These are phyloP conservation scores for Triadica sebifera DNA, from an alignment of 345 rosid genomes.

Conservation along the genomic window DNA sequence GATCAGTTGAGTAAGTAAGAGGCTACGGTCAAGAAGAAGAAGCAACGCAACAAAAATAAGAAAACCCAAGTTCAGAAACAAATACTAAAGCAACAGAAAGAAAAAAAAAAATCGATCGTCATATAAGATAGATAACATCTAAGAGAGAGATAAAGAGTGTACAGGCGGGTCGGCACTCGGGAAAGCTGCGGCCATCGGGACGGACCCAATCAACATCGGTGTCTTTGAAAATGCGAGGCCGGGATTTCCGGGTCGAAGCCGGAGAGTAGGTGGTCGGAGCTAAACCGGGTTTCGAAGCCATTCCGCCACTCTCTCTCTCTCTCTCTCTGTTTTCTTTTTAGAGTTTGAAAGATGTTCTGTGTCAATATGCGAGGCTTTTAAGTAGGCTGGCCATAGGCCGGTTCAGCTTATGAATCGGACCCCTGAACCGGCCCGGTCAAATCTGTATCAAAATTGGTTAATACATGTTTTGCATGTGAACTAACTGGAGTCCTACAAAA, in stretches of 20 bases:
- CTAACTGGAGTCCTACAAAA: too few relatives aligned
- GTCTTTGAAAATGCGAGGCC: slow-evolving; percentile 43
- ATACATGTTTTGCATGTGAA: too few relatives aligned
- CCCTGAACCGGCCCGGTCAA: too few relatives aligned
- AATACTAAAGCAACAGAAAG: not conserved
- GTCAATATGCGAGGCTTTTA: too few relatives aligned
- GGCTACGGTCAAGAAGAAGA: not conserved
- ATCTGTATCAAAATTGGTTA: too few relatives aligned
- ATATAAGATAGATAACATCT: not conserved
- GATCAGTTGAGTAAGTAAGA: not conserved
- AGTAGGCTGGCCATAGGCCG: too few relatives aligned
- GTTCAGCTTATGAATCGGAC: too few relatives aligned
- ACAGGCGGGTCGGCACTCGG: slow-evolving; percentile 95
- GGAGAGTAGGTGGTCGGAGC: slow-evolving; percentile 61
- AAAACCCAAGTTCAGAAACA: not conserved
- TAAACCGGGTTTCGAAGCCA: slow-evolving; percentile 52
- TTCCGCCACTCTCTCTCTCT: too few relatives aligned
- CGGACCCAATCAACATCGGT: slow-evolving; percentile 79
- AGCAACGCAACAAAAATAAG: not conserved
- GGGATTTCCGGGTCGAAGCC: slow-evolving; percentile 36
- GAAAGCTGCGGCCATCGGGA: slow-evolving; percentile 89
- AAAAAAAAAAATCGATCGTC: too few relatives aligned
- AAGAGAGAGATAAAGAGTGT: not conserved
- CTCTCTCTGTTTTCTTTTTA: too few relatives aligned
- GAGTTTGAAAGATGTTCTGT: too few relatives aligned